Evolutionary conservation across 2,329 filamentous ascomycete genomes (phyloP).

Genomic region (Malbranchea cinnamomea): DNA sequence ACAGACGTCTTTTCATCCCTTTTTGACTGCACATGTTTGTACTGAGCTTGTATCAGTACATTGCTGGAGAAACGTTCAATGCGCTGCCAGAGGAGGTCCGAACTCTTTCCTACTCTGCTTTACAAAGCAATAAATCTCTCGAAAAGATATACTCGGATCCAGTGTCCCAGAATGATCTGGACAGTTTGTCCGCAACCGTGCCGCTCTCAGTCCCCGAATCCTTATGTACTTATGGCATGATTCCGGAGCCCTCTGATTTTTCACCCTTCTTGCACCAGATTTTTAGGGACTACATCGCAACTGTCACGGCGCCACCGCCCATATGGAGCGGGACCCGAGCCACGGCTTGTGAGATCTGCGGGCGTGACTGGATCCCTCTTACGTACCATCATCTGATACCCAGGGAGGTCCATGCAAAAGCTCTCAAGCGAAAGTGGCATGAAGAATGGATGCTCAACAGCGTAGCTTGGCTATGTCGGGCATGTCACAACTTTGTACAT

Average conservation of each 20-base stretch:
- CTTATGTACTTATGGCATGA: constrained; percentile 50
- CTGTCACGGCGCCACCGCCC: constrained; percentile 47
- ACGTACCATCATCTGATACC: constrained; percentile 82
- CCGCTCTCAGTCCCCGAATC: constrained; percentile 51
- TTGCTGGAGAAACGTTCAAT: constrained; percentile 54
- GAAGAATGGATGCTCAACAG: constrained; percentile 57
- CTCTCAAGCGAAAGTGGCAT: constrained; percentile 65
- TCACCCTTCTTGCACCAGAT: constrained; percentile 47
- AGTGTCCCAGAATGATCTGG: constrained; percentile 36
- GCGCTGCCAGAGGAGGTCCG: constrained; percentile 47
- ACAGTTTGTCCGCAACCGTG: constrained; percentile 38
- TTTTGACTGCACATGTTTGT: constrained; percentile 7
- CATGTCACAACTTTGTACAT: constrained; percentile 75
- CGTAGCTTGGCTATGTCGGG: constrained; percentile 74
- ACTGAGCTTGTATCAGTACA: constrained; percentile 43
- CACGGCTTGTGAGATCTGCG: constrained; percentile 59
- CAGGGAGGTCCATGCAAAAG: constrained; percentile 60
- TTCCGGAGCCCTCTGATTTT: constrained; percentile 33
- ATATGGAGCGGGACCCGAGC: constrained; percentile 44
- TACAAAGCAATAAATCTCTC: constrained; percentile 36
- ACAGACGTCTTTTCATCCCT: not conserved
- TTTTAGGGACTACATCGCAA: constrained; percentile 46
- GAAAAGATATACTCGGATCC: constrained; percentile 43
- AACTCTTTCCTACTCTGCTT: constrained; percentile 44
- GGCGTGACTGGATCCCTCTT: constrained; percentile 56